phyloP scores from a whole-genome alignment of 768 basidiomycete species.

The Mrakia hoshinonis region DNA sequence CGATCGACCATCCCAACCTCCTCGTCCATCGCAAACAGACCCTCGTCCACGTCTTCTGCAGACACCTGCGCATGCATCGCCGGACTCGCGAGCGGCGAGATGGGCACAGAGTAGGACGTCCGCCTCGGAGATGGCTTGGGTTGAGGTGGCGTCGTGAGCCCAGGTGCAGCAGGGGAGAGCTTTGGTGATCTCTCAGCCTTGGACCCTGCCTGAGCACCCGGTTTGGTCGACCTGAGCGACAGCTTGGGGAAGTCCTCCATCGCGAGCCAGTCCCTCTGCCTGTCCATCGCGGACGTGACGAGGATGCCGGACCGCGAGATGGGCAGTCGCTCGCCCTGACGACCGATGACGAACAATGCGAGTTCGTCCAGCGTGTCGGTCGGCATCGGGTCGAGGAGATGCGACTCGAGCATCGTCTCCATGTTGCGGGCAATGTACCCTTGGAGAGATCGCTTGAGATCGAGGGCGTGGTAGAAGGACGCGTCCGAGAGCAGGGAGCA shows the following conservation, averaged over 20 bases:
- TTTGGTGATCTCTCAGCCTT: constrained; percentile 32
- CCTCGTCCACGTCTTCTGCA: constrained; percentile 46
- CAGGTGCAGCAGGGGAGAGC: constrained; percentile 34
- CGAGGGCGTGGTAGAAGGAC: constrained; percentile 60
- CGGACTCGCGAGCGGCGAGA: constrained; percentile 36
- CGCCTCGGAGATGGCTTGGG: constrained; percentile 16
- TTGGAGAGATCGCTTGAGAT: constrained; percentile 64
- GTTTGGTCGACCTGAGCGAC: constrained; percentile 35
- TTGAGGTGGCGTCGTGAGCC: constrained; percentile 26
- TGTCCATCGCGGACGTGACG: constrained; percentile 51
- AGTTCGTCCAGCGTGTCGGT: constrained; percentile 59
- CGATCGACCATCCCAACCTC: constrained; percentile 43
- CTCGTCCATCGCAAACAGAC: constrained; percentile 79
- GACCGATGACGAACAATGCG: constrained; percentile 49
- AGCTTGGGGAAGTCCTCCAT: constrained; percentile 42
- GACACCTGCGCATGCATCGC: constrained; percentile 34
- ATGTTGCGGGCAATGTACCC: constrained; percentile 70
- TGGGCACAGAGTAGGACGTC: constrained; percentile 17
- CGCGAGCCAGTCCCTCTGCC: constrained; percentile 61
- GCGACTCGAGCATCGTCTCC: constrained; percentile 74
- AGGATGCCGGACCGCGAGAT: constrained; percentile 54
- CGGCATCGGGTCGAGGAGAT: constrained; percentile 68
- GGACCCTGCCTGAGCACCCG: constrained; percentile 19
- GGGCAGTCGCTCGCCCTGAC: constrained; percentile 61
- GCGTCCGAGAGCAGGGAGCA: constrained; percentile 75